Conservation (phyloP, 768 basidiomycete species). For the Neoboletus brunneissimus region DNA sequence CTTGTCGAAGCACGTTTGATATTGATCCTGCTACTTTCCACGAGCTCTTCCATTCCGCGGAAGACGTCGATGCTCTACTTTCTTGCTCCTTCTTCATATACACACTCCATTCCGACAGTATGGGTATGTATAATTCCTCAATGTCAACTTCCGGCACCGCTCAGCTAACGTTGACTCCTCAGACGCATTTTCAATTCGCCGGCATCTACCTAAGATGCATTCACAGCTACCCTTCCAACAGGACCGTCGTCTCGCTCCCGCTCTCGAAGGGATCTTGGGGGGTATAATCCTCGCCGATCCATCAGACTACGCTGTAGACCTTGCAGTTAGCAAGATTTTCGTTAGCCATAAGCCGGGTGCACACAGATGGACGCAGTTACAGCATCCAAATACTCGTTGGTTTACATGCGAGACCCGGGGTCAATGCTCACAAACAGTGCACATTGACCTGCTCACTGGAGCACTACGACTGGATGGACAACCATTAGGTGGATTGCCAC, state of each 20-base stretch:
- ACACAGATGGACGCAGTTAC: too few relatives aligned
- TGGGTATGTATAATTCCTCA: neutral
- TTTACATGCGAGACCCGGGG: conserved; percentile 3
- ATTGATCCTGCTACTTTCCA: neutral
- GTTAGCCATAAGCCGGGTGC: too few relatives aligned
- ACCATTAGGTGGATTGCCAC: conserved; percentile 7
- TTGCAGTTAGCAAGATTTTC: conserved; percentile 1
- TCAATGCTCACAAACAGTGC: neutral
- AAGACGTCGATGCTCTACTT: neutral
- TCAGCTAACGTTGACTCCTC: neutral
- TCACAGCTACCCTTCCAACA: conserved; percentile 9
- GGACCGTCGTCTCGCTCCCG: conserved; percentile 21
- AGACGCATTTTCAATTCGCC: neutral
- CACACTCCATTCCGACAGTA: conserved; percentile 4
- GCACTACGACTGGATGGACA: conserved; percentile 19
- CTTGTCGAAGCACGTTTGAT: neutral
- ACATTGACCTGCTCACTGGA: neutral
- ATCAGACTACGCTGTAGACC: conserved; percentile 10
- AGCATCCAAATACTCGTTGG: conserved; percentile 8
- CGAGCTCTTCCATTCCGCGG: neutral
- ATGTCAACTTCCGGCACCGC: too few relatives aligned
- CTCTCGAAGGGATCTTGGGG: conserved; percentile 12
- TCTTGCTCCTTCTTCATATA: conserved; percentile 25
- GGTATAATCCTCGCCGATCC: too few relatives aligned
- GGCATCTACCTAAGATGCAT: too few relatives aligned